Percentiles rank a stretch among this genome's conserved stretches.
phyloP scores from a whole-genome alignment of 352 stramenopile species.

The Globisporangium cylindrosporum region DNA sequence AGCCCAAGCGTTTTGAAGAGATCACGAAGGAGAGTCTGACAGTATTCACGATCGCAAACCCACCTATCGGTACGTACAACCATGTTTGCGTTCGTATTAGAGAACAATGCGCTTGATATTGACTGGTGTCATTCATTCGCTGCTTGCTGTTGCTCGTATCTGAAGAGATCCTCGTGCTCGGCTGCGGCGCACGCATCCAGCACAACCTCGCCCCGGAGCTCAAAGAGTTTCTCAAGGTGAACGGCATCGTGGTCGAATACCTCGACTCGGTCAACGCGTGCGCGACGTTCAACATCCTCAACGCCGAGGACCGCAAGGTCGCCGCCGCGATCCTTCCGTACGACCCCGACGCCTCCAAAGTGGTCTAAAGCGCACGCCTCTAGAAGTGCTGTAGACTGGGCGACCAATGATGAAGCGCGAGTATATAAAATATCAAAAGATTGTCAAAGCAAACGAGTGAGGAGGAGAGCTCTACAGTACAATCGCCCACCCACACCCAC shows the following conservation, averaged over 20 bases:
- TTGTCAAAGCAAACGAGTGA: neutral
- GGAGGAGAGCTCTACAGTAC: neutral
- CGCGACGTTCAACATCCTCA: conserved; percentile 91
- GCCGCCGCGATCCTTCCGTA: conserved; percentile 75
- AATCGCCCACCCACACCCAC: neutral
- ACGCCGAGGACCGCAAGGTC: conserved; percentile 84
- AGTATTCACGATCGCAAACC: conserved; percentile 76
- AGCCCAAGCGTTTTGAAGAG: conserved; percentile 70
- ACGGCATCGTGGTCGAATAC: conserved; percentile 86
- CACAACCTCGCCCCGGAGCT: conserved; percentile 53
- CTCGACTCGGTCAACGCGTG: conserved; percentile 82
- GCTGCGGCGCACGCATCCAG: conserved; percentile 64
- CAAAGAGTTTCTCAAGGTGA: conserved; percentile 76
- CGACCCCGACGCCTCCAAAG: conserved; percentile 35
- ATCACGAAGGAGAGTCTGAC: conserved; percentile 74
- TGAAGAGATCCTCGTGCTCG: conserved; percentile 78
- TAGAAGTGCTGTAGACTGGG: neutral
- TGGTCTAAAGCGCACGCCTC: neutral
- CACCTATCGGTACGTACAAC: conserved; percentile 46
- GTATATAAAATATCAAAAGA: conserved; percentile 11
- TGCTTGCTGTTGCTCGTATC: neutral
- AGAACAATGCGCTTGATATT: neutral
- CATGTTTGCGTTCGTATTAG: neutral
- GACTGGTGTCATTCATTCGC: neutral
- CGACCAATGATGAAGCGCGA: neutral